Percentiles rank a stretch among this genome's conserved stretches.
Evolutionary conservation across 2,329 filamentous ascomycete genomes (phyloP).

Genomic region (Xylariaceae sp.): DNA sequence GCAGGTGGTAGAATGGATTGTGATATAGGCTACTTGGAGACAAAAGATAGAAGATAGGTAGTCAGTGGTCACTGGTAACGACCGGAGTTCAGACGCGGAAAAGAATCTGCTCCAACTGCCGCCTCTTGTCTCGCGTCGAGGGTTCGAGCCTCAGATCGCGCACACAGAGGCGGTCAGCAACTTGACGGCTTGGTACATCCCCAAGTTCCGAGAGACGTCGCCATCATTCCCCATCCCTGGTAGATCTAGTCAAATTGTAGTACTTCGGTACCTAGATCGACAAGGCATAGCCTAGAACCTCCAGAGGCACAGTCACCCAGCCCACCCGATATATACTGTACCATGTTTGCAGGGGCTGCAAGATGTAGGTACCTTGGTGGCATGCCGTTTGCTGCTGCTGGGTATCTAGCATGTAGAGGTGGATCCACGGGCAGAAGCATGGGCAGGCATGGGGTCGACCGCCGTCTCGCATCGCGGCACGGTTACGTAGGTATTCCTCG

Average conservation of each 20-base stretch:
- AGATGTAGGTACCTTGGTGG: background rate
- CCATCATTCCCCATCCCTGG: too few relatives aligned
- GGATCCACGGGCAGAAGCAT: background rate
- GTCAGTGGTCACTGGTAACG: conserved; percentile 1
- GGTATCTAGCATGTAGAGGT: background rate
- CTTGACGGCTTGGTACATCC: conserved; percentile 6
- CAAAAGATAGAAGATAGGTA: background rate
- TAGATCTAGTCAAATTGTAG: too few relatives aligned
- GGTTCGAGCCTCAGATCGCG: background rate
- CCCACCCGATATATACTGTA: background rate
- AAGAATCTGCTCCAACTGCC: conserved; percentile 1
- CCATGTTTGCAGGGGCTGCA: background rate
- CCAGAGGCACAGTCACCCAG: background rate
- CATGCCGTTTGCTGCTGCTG: background rate
- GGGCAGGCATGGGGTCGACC: too few relatives aligned
- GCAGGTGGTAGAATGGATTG: background rate
- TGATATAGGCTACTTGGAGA: conserved; percentile 1
- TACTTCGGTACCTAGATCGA: conserved; percentile 3
- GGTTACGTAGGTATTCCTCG: background rate
- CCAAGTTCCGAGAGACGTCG: background rate
- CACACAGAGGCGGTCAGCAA: conserved; percentile 10
- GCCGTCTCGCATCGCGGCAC: background rate
- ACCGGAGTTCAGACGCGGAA: background rate
- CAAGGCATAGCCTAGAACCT: conserved; percentile 1
- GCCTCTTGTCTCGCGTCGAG: conserved; percentile 2